phyloP scores from a whole-genome alignment of 2,329 filamentous ascomycete genomes.

The Neofusicoccum laricinum region DNA sequence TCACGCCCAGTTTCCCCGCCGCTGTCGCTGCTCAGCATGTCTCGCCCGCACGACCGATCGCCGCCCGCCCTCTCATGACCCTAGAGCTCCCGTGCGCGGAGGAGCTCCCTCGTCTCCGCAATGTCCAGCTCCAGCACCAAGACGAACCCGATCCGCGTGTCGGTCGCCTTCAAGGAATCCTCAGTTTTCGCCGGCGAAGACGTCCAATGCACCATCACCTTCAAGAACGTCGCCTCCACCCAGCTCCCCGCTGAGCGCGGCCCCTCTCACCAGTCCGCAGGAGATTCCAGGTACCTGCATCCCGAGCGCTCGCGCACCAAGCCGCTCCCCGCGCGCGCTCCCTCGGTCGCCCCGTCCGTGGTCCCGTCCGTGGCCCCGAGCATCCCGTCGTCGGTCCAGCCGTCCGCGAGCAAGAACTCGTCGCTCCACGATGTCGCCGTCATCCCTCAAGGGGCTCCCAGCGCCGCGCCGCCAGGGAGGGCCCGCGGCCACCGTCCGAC shows the following conservation, averaged over 20 bases:
- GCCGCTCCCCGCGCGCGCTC: conserved; percentile 22
- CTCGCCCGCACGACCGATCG: conserved; percentile 7
- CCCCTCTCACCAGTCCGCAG: conserved; percentile 28
- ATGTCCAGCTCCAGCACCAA: conserved; percentile 22
- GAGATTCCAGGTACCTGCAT: conserved; percentile 17
- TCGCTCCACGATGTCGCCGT: conserved; percentile 23
- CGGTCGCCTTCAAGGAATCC: conserved; percentile 90
- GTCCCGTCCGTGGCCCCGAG: conserved; percentile 31
- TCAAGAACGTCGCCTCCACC: conserved; percentile 75
- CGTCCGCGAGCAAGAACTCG: conserved; percentile 20
- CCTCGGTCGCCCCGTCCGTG: conserved; percentile 22
- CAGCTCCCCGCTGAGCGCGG: conserved; percentile 26
- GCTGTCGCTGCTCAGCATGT: conserved; percentile 1
- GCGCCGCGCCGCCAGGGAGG: conserved; percentile 8
- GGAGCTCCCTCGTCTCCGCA: conserved; percentile 16
- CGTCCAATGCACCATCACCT: conserved; percentile 92
- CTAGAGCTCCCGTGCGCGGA: conserved; percentile 17
- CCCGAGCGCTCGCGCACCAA: conserved; percentile 11
- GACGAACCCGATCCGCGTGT: conserved; percentile 78
- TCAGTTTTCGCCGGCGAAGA: conserved; percentile 96
- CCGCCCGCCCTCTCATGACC: conserved; percentile 16
- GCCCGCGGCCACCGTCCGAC: conserved; percentile 63
- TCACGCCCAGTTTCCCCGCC: neutral
- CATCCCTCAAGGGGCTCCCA: conserved; percentile 2
- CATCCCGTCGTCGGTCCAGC: conserved; percentile 31